phyloP scores from a whole-genome alignment of 2,329 filamentous ascomycete genomes.

The Colletotrichum tropicicola region DNA sequence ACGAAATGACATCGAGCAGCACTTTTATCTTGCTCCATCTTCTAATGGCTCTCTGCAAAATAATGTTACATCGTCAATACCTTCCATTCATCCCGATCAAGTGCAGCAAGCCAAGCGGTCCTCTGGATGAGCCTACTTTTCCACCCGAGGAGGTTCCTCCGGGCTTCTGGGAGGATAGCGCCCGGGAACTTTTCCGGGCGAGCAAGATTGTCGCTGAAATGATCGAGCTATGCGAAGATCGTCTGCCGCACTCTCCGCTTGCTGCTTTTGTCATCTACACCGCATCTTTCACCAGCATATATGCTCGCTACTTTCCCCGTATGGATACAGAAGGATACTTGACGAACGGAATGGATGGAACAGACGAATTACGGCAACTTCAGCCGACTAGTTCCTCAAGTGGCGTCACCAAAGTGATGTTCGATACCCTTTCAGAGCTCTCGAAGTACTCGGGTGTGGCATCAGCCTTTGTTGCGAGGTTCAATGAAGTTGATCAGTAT shows the following conservation, averaged over 20 bases:
- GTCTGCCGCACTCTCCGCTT: constrained; percentile 72
- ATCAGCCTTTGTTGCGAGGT: constrained; percentile 18
- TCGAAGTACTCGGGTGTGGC: constrained; percentile 18
- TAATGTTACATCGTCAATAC: constrained; percentile 75
- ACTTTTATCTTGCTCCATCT: constrained; percentile 74
- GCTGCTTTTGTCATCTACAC: constrained; percentile 74
- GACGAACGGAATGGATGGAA: constrained; percentile 43
- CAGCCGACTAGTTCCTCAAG: not conserved
- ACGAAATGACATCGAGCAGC: constrained; percentile 71
- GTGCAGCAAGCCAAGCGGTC: constrained; percentile 57
- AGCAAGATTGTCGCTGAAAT: constrained; percentile 71
- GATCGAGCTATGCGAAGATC: constrained; percentile 68
- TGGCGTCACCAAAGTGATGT: constrained; percentile 2
- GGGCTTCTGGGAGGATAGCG: constrained; percentile 70
- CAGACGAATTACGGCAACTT: constrained; percentile 19
- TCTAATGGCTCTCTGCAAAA: constrained; percentile 69
- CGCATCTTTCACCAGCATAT: constrained; percentile 71
- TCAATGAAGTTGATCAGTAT: constrained; percentile 21
- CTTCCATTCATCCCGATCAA: constrained; percentile 71
- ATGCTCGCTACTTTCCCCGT: constrained; percentile 71
- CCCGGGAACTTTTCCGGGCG: constrained; percentile 68
- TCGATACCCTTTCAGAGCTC: constrained; percentile 8
- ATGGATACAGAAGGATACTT: constrained; percentile 71
- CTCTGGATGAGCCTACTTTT: constrained; percentile 67
- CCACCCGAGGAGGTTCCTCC: constrained; percentile 54